A percentile compares a stretch with the other conserved stretches of the same genome.
Evolutionary conservation across 805 yeast species (phyloP).

Genomic region (Wickerhamiella parazyma): DNA sequence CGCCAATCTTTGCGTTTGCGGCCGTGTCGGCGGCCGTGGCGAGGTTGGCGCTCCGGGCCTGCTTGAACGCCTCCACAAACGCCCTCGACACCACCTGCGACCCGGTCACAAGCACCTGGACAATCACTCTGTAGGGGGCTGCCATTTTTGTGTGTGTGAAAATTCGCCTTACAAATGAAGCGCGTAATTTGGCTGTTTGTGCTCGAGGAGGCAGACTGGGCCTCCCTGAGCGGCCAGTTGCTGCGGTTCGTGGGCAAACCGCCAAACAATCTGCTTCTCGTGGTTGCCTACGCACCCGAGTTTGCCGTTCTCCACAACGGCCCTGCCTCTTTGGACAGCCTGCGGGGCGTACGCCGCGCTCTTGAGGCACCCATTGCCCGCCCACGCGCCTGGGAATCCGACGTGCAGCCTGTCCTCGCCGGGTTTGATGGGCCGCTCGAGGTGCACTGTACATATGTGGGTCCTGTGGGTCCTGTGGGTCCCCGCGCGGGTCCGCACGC

Average conservation of each 20-base stretch:
- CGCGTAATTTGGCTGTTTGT: neutral
- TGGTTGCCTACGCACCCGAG: neutral
- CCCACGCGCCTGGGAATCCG: too few species aligned
- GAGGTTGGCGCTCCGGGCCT: conserved; percentile 84
- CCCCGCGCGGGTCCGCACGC: too few species aligned
- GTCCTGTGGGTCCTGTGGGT: too few species aligned
- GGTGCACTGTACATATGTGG: neutral
- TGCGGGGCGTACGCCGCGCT: neutral
- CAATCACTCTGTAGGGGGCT: conserved; percentile 55
- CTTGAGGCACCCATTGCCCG: too few species aligned
- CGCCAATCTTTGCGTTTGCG: conserved; percentile 39
- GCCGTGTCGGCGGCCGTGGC: conserved; percentile 42
- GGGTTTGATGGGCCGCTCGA: too few species aligned
- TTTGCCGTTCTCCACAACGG: neutral
- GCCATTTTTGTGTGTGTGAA: conserved; percentile 55
- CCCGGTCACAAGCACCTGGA: conserved; percentile 84
- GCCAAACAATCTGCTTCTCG: neutral
- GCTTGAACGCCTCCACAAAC: conserved; percentile 91
- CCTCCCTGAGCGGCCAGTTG: neutral
- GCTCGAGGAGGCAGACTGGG: neutral
- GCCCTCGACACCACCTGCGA: conserved; percentile 94
- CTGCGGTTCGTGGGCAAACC: neutral
- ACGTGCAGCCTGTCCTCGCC: too few species aligned
- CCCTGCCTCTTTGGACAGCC: neutral
- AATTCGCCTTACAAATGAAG: neutral